Percentiles rank a stretch among this genome's conserved stretches.
Evolutionary conservation across 495 filamentous ascomycete genomes (phyloP).

Genomic region (Penicillium ochrochloron): DNA sequence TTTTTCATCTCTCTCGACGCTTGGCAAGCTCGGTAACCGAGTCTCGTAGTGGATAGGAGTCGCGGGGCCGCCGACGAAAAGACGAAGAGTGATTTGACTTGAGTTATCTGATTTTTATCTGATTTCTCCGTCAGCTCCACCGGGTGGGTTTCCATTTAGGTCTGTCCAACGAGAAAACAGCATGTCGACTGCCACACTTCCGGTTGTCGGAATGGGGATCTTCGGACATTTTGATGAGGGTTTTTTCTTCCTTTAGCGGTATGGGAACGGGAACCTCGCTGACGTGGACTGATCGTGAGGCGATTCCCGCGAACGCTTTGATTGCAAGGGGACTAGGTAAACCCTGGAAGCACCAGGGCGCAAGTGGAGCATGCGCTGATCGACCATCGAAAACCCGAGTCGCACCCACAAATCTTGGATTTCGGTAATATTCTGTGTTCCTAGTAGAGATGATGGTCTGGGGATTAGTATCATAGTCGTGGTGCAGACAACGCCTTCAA

Average conservation of each 20-base stretch:
- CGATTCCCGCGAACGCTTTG: background rate
- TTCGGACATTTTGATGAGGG: background rate
- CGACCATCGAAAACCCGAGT: slow-evolving; percentile 13
- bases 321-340: slow-evolving; percentile 9
- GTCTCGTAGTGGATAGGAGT: slow-evolving; percentile 27
- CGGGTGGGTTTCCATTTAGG: slow-evolving; percentile 23
- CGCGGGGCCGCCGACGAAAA: slow-evolving; percentile 21
- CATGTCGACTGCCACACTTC: background rate
- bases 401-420: slow-evolving; percentile 12
- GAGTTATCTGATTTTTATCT: slow-evolving; percentile 39
- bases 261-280: background rate
- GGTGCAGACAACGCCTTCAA: background rate
- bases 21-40: slow-evolving; percentile 31
- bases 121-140: slow-evolving; percentile 34
- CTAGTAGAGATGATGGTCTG: slow-evolving; percentile 9
- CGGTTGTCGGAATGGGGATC: slow-evolving; percentile 5
- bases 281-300: slow-evolving; percentile 9
- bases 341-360: slow-evolving; percentile 4
- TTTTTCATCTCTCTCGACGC: slow-evolving; percentile 22
- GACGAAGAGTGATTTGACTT: slow-evolving; percentile 27
- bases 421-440: slow-evolving; percentile 10
- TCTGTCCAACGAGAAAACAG: slow-evolving; percentile 5
- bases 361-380: slow-evolving; percentile 15
- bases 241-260: background rate
- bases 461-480: background rate